These are phyloP conservation scores for Alternaria triticimaculans DNA, from an alignment of 2,329 filamentous ascomycete genomes.

Conservation along the genomic window DNA sequence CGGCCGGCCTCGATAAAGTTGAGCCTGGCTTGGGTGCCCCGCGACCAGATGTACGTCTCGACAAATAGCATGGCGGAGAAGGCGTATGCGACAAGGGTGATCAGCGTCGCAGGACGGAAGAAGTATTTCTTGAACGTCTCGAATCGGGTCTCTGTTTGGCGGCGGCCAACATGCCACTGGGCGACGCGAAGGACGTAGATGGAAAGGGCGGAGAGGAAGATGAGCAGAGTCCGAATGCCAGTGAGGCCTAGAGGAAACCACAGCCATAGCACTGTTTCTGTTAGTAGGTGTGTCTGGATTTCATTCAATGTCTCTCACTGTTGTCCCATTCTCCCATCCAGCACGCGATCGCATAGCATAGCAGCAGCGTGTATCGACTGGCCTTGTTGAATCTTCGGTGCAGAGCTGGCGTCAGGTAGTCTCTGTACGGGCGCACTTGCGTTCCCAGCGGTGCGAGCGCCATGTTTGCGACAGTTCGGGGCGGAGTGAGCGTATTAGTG, in stretches of 20 bases:
- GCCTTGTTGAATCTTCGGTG: slow-evolving; percentile 86
- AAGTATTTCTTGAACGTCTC: slow-evolving; percentile 67
- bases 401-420: slow-evolving; percentile 87
- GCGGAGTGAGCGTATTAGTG: slow-evolving; percentile 39
- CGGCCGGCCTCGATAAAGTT: slow-evolving; percentile 75
- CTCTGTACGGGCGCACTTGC: slow-evolving; percentile 75
- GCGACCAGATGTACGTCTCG: slow-evolving; percentile 80
- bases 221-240: slow-evolving; percentile 74
- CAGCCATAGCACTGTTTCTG: slow-evolving; percentile 74
- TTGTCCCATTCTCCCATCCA: slow-evolving; percentile 69
- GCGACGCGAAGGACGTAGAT: slow-evolving; percentile 87
- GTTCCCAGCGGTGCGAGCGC: slow-evolving; percentile 29
- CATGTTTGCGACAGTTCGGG: slow-evolving; percentile 26
- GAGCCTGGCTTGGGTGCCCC: slow-evolving; percentile 66
- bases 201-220: slow-evolving; percentile 77
- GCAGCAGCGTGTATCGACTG: slow-evolving; percentile 69
- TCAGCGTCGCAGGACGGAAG: slow-evolving; percentile 65
- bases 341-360: slow-evolving; percentile 77
- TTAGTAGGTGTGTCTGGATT: slow-evolving; percentile 18
- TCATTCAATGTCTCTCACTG: slow-evolving; percentile 59
- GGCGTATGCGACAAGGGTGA: slow-evolving; percentile 77
- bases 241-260: slow-evolving; percentile 83
- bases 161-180: slow-evolving; percentile 69
- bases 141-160: slow-evolving; percentile 73
- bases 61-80: slow-evolving; percentile 81